Evolutionary conservation across 1,139 yeast species (phyloP), one percentile per base, ranked within the genome.

Genomic region (Groenewaldozyma sp.): DNA sequence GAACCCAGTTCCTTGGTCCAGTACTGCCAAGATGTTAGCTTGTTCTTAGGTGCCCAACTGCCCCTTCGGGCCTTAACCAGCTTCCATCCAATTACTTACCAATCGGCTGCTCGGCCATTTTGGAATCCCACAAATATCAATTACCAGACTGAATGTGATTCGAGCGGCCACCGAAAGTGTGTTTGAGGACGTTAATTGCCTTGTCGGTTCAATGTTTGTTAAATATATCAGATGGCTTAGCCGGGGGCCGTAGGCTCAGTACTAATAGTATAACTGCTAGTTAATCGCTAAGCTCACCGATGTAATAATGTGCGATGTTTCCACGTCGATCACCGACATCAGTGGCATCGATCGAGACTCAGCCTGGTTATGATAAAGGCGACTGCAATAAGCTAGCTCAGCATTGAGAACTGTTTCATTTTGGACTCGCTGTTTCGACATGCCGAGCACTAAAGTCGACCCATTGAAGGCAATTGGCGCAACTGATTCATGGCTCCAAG

Each of bases 1-100:
- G 59, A 91, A 91, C 47, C 99, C 99, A 36, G 99, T 91, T 68
- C 99, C 99, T 69, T 93, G 98, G 67, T 91, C 99, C 54, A 93
- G 87, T 54, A 91, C 97, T 49, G 6, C 7, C 26, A 22, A 22
- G 7, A 11, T 22, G 26, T 7, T 22, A 7, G 11, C 10, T 7
- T 11, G 10, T 7, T 7, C 26, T 22, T 22, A 11, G 11, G 11
- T 11, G 26, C 11, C 11, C 10, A 22, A 11, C 26, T 22, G 10
- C 26, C 11, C 26, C 11, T 7, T 22, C n/a, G n/a, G 14, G 20
- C 13, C 26, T 21, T 18, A 9, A 4, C 20, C 18, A 16, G 10
- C 24, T 16, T 16, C 19, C 14, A 4, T 13, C 35, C 28, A 13
- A 31, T 24, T 34, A 34, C 78, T 52, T 70, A 73, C 78, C 78